A percentile compares a stretch with the other conserved stretches of the same genome.
These are phyloP conservation scores for Noccaea bulbosa DNA, from an alignment of 345 rosid species.

Conservation along the genomic window DNA sequence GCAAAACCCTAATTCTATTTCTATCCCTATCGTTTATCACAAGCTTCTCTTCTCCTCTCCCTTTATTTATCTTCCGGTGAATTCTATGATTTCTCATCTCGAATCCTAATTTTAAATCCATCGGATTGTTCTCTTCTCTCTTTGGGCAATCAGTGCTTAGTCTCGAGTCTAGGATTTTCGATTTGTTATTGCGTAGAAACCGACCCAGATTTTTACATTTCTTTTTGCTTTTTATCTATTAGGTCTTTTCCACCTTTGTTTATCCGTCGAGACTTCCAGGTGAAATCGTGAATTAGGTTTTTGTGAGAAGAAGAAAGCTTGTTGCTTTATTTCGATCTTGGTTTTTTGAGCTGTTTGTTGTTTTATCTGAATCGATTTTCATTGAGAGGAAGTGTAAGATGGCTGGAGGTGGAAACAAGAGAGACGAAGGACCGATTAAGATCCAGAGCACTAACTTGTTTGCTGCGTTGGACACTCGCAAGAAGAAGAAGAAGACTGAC, in stretches of 20 bases:
- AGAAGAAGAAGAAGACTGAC: constrained; percentile 65
- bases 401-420: constrained; percentile 57
- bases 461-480: constrained; percentile 60
- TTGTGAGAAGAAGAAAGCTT: constrained; percentile 5
- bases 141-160: constrained; percentile 30
- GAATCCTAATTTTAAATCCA: constrained; percentile 23
- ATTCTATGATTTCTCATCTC: constrained; percentile 22
- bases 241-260: constrained; percentile 16
- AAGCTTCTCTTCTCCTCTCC: constrained; percentile 4
- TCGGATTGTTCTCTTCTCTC: not conserved
- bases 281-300: constrained; percentile 5
- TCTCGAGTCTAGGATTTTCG: constrained; percentile 4
- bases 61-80: constrained; percentile 5
- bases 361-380: constrained; percentile 19
- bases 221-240: not conserved
- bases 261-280: constrained; percentile 22
- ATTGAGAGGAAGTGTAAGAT: constrained; percentile 38
- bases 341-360: not conserved
- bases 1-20: constrained; percentile 23
- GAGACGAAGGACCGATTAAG: constrained; percentile 57
- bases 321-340: constrained; percentile 16
- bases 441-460: constrained; percentile 63
- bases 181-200: constrained; percentile 7
- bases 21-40: not conserved
- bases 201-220: not conserved